Evolutionary conservation across 176 grass and related monocot genomes (phyloP).

Genomic region (Raddia guianensis): DNA sequence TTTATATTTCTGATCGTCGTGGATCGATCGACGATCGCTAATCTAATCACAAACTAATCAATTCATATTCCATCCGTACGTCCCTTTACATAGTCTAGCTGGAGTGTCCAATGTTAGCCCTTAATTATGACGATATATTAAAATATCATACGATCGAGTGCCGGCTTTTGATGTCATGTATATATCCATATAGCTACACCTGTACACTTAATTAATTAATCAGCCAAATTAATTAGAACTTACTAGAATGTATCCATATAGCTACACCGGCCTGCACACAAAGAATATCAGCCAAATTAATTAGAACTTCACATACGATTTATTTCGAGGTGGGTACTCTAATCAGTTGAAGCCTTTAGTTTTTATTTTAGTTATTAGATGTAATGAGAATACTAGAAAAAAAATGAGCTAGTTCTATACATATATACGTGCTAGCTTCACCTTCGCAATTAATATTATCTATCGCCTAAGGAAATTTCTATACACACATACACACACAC

Average conservation of each 20-base stretch:
- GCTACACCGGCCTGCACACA: background rate
- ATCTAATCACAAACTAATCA: conserved; percentile 24
- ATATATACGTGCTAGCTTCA: too few relatives aligned
- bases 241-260: too few relatives aligned
- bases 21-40: conserved; percentile 25
- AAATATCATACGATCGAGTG: background rate
- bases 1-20: conserved; percentile 32
- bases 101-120: conserved; percentile 1
- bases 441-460: too few relatives aligned
- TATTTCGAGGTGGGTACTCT: too few relatives aligned
- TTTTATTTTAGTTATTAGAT: too few relatives aligned
- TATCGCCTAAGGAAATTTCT: too few relatives aligned
- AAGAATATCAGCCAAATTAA: background rate
- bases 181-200: background rate
- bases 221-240: background rate
- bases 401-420: too few relatives aligned
- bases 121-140: background rate
- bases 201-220: background rate
- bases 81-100: conserved; percentile 15
- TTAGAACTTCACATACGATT: too few relatives aligned
- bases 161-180: conserved; percentile 21
- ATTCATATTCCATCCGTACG: conserved; percentile 42
- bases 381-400: too few relatives aligned
- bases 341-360: too few relatives aligned
- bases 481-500: too few relatives aligned